phyloP scores from a whole-genome alignment of 331 rosid genomes.

The Pyracantha coccinea region DNA sequence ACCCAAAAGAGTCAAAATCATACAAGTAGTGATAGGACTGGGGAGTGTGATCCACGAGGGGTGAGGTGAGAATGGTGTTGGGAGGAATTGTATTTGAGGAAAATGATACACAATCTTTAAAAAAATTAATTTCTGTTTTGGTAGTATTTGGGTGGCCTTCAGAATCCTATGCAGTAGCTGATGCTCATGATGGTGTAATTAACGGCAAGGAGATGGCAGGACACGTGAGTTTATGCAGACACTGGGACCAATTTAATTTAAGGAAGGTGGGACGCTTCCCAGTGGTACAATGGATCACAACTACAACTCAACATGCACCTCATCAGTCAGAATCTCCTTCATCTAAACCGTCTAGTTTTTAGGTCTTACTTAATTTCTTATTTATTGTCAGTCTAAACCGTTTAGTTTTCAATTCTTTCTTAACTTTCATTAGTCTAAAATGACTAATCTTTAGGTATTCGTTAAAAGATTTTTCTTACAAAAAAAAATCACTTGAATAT shows the following conservation, averaged over 20 bases:
- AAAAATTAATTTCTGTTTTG: not conserved
- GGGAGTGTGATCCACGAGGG: slow-evolving; percentile 15
- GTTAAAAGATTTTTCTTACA: no score
- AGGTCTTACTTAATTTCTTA: no score
- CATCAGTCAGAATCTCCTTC: not conserved
- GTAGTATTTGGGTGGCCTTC: slow-evolving; percentile 14
- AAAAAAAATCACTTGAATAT: no score
- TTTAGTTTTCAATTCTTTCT: no score
- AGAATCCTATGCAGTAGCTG: slow-evolving; percentile 50
- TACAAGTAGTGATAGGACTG: not conserved
- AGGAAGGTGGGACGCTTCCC: slow-evolving; percentile 13
- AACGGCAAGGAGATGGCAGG: slow-evolving; percentile 44
- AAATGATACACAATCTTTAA: slow-evolving; percentile 1
- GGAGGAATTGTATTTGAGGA: not conserved
- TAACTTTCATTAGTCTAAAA: not conserved
- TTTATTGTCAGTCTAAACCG: no score
- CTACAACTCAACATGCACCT: not conserved
- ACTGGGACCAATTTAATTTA: slow-evolving; percentile 33
- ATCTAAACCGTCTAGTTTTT: not conserved
- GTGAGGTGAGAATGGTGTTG: slow-evolving; percentile 10
- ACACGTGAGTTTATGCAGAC: slow-evolving; percentile 47
- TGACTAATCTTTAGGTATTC: not conserved
- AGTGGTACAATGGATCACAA: slow-evolving; percentile 4
- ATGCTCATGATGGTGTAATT: slow-evolving; percentile 39
- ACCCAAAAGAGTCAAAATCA: not conserved